phyloP scores from a whole-genome alignment of 106 monocot genomes.

The Narthecium ossifragum region DNA sequence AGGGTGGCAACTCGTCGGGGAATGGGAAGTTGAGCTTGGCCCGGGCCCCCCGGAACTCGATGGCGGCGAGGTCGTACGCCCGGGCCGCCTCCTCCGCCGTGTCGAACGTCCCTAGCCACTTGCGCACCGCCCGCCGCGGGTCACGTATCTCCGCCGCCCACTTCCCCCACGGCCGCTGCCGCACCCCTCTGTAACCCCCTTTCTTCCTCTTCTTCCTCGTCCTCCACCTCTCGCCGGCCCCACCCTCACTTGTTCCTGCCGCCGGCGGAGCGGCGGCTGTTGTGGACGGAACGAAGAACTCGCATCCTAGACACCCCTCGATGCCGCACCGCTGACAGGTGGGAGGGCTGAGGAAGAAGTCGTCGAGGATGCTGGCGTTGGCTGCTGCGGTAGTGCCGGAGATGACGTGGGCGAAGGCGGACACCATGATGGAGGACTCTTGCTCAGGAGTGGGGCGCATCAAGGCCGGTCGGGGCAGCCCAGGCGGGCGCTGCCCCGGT shows the following conservation, averaged over 20 bases:
- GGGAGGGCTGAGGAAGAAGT: neutral
- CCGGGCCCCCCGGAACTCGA: slow-evolving; percentile 35
- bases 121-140: neutral
- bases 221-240: neutral
- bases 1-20: slow-evolving; percentile 1
- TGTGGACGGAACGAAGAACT: neutral
- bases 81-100: slow-evolving; percentile 2
- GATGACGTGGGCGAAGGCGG: neutral
- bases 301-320: neutral
- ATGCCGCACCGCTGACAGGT: neutral
- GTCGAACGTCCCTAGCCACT: slow-evolving; percentile 7
- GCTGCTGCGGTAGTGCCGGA: no score
- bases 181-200: slow-evolving; percentile 6
- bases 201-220: slow-evolving; percentile 3
- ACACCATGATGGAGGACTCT: slow-evolving; percentile 2
- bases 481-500: neutral
- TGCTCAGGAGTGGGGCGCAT: neutral
- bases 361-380: no score
- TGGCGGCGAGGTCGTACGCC: slow-evolving; percentile 4
- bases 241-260: neutral
- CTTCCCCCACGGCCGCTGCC: no score
- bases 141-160: slow-evolving; percentile 9
- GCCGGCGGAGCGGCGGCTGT: neutral
- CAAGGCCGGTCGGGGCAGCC: no score
- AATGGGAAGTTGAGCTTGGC: slow-evolving; percentile 43